Evolutionary conservation across 169 alveolate genomes (phyloP), one percentile per base, ranked within the genome.

Genomic region (Cardiosporidium cionae): DNA sequence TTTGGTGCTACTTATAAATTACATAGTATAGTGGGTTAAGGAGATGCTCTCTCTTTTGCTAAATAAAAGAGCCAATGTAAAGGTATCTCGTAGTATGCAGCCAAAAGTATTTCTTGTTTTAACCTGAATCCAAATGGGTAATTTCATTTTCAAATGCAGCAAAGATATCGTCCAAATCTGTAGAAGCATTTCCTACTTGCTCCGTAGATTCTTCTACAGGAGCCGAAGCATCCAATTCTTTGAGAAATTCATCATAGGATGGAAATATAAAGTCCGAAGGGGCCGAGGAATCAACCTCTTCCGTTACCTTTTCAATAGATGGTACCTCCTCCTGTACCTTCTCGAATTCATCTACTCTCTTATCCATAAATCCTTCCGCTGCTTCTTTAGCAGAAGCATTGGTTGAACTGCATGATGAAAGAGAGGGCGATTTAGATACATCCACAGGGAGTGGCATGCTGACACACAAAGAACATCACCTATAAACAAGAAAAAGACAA

Each of bases 201-300:
- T 65, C 73, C 2, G n/a, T 63, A 4, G 29, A 68, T 7, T 52
- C 69, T 0, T 22, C 71, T 4, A 29, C 25, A 27, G 34, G 0
- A 0, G 25, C 76, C 9, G 62, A 7, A 58, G 53, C 72, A 28
- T 72, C 78, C 22, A 44, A 64, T 32, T 64, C 71, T 32, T 58
- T 72, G 37, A 72, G 27, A 33, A 72, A 72, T 2, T 72, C 78
- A 16, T 72, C 78, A 35, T 72, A 72, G 34, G 69, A 32, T 2
- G 78, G 78, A 33, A 72, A 72, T 52, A 44, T 64, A 16, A 72
- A 16, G 1, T 70, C 69, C n/a, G n/a, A n/a, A n/a, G n/a, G n/a
- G n/a, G n/a, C n/a, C n/a, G n/a, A n/a, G n/a, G n/a, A n/a, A n/a
- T n/a, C n/a, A n/a, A n/a, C n/a, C n/a, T n/a, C n/a, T n/a, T n/a